Conservation (phyloP, 139 green algal species). For the Ettlia oleoabundans region DNA sequence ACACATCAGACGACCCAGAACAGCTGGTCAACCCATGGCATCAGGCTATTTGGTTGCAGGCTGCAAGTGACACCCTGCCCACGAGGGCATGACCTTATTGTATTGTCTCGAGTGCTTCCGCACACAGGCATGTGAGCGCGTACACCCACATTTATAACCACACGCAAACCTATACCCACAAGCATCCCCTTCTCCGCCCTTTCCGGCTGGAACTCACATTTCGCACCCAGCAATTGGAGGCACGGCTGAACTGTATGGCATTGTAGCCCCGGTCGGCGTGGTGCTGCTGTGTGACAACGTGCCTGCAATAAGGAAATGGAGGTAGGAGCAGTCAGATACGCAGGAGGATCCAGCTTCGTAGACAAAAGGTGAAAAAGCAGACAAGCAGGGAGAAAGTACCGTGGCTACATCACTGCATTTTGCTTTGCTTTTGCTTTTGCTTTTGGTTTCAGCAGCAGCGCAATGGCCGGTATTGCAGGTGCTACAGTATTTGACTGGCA, state of each 20-base stretch:
- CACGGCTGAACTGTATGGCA: background rate
- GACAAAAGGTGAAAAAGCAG: too few relatives aligned
- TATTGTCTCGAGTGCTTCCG: too few relatives aligned
- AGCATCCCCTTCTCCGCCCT: background rate
- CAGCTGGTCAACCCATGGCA: background rate
- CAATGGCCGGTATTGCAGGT: too few relatives aligned
- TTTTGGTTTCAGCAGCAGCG: too few relatives aligned
- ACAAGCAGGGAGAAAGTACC: too few relatives aligned
- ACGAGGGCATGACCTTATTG: background rate
- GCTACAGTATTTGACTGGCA: too few relatives aligned
- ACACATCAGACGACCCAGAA: background rate
- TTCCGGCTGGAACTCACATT: background rate
- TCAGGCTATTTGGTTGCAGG: background rate
- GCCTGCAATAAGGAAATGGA: background rate
- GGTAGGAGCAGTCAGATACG: background rate
- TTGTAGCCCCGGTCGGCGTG: slow-evolving; percentile 8
- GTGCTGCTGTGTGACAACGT: background rate
- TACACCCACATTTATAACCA: too few relatives aligned
- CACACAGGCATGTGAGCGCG: too few relatives aligned
- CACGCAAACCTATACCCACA: too few relatives aligned
- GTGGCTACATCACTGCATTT: too few relatives aligned
- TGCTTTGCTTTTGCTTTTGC: too few relatives aligned
- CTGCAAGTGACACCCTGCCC: background rate
- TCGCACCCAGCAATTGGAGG: slow-evolving; percentile 6
- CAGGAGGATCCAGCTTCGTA: too few relatives aligned